phyloP scores from a whole-genome alignment of 1,139 yeast genomes.

The Yamadazyma triangularis region DNA sequence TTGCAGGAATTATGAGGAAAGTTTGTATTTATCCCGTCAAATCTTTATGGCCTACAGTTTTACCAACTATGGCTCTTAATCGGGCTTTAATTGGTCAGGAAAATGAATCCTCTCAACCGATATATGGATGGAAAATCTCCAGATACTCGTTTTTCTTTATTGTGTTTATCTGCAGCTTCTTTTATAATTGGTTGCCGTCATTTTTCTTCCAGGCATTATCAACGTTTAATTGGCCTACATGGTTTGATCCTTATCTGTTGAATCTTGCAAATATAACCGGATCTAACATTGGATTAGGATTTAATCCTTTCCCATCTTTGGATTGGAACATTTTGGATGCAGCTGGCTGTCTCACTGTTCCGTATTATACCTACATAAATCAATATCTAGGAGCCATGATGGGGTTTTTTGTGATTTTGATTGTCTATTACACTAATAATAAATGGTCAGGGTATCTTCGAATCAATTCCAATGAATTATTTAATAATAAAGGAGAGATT shows the following conservation, averaged over 20 bases:
- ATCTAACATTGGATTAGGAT: slow-evolving; percentile 33
- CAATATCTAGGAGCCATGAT: slow-evolving; percentile 31
- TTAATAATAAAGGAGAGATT: slow-evolving; percentile 29
- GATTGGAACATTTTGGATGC: slow-evolving; percentile 43
- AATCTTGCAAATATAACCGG: slow-evolving; percentile 39
- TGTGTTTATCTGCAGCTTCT: slow-evolving; percentile 28
- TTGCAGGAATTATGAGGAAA: slow-evolving; percentile 43
- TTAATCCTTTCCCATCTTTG: slow-evolving; percentile 41
- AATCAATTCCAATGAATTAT: slow-evolving; percentile 34
- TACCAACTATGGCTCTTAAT: slow-evolving; percentile 43
- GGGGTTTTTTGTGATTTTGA: slow-evolving; percentile 27
- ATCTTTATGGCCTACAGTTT: slow-evolving; percentile 44
- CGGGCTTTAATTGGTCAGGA: slow-evolving; percentile 36
- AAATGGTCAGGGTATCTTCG: slow-evolving; percentile 40
- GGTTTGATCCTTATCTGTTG: slow-evolving; percentile 39
- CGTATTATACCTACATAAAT: slow-evolving; percentile 36
- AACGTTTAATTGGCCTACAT: slow-evolving; percentile 46
- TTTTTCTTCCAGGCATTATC: slow-evolving; percentile 40
- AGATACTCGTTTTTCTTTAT: slow-evolving; percentile 36
- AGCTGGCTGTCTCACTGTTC: slow-evolving; percentile 39
- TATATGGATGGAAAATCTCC: slow-evolving; percentile 41
- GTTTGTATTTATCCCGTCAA: slow-evolving; percentile 42
- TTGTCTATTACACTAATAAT: slow-evolving; percentile 33
- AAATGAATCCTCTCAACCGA: slow-evolving; percentile 15
- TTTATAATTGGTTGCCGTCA: slow-evolving; percentile 42